Conservation (phyloP, 192 early-diverging fungal species). For the Rhizophagus prolifer region DNA sequence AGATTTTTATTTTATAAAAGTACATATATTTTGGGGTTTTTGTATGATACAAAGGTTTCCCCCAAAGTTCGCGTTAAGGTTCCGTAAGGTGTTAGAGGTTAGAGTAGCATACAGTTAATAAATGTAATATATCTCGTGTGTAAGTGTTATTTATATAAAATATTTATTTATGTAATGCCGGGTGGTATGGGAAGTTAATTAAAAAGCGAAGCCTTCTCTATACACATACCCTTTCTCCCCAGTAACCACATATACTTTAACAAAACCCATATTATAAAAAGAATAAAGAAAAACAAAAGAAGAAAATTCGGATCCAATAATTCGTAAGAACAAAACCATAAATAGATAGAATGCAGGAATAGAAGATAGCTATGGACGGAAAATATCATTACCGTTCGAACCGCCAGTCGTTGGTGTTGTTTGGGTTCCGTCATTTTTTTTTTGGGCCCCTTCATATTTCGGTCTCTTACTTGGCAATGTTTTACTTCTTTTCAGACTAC, state of each 20-base stretch:
- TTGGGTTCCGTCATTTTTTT: background rate
- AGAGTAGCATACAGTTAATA: background rate
- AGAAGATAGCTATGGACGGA: background rate
- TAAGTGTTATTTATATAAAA: too few relatives aligned
- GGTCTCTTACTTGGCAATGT: constrained; percentile 6
- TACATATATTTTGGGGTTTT: too few relatives aligned
- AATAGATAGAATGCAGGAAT: background rate
- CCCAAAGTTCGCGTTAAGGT: background rate
- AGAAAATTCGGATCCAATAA: background rate
- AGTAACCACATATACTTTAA: background rate
- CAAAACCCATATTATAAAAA: background rate
- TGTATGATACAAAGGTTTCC: background rate
- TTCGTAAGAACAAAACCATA: background rate
- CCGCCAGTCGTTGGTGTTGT: background rate
- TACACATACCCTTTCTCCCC: background rate
- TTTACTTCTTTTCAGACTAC: background rate
- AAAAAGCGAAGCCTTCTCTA: background rate
- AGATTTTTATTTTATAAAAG: too few relatives aligned
- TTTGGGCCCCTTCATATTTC: background rate
- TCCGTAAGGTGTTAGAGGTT: background rate
- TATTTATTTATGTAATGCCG: too few relatives aligned
- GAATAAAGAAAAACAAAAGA: background rate
- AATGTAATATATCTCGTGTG: background rate
- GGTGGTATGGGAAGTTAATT: background rate
- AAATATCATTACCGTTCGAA: background rate